phyloP scores from a whole-genome alignment of 371 early-diverging fungal species.

The Apophysomyces variabilis region DNA sequence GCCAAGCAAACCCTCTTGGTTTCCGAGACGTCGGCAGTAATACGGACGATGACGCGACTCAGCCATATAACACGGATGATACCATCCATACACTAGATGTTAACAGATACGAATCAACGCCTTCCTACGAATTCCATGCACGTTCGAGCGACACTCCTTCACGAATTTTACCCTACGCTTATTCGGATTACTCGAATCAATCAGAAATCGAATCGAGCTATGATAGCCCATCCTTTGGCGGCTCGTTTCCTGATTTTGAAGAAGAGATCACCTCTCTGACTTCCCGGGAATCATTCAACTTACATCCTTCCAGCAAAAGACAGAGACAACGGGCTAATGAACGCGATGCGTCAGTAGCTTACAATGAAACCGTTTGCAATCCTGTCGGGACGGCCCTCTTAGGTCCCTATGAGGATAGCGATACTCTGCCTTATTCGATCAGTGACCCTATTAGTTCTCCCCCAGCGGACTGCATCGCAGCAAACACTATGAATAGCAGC shows the following conservation, averaged over 20 bases:
- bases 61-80: background rate
- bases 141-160: background rate
- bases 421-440: background rate
- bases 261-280: background rate
- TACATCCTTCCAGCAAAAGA: background rate
- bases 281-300: background rate
- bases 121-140: background rate
- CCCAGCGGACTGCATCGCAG: background rate
- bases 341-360: background rate
- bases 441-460: background rate
- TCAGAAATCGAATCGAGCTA: no score
- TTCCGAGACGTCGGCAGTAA: background rate
- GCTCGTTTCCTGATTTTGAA: background rate
- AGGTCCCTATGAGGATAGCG: background rate
- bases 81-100: background rate
- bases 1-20: background rate
- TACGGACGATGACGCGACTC: background rate
- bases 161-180: background rate
- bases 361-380: background rate
- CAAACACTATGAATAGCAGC: background rate
- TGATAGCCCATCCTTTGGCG: no score
- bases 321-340: background rate
- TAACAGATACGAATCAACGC: background rate
- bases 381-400: background rate
- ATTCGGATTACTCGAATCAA: background rate